Percentiles rank a stretch among this genome's conserved stretches.
These are phyloP conservation scores for Articulospora tetracladia DNA, from an alignment of 495 filamentous ascomycete genomes.

Conservation along the genomic window DNA sequence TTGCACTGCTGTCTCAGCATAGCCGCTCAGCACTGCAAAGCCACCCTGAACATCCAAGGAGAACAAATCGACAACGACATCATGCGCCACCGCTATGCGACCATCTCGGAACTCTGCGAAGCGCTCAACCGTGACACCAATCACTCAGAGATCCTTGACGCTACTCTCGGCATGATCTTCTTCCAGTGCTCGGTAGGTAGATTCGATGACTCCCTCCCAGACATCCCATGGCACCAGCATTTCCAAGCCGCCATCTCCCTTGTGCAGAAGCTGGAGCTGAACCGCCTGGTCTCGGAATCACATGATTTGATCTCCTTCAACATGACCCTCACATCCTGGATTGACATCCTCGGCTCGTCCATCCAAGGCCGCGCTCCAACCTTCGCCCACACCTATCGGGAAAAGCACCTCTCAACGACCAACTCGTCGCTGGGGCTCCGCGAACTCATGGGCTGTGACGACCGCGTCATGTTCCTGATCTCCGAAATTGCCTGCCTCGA, in stretches of 20 bases:
- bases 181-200: slow-evolving; percentile 93
- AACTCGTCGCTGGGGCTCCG: slow-evolving; percentile 69
- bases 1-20: slow-evolving; percentile 96
- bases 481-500: slow-evolving; percentile 96
- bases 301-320: slow-evolving; percentile 77
- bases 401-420: slow-evolving; percentile 74
- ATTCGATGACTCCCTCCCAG: slow-evolving; percentile 79
- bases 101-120: slow-evolving; percentile 81
- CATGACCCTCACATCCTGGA: slow-evolving; percentile 94
- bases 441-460: slow-evolving; percentile 97
- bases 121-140: slow-evolving; percentile 75
- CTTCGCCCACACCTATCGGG: slow-evolving; percentile 88
- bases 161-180: slow-evolving; percentile 93
- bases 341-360: slow-evolving; percentile 92
- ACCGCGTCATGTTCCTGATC: slow-evolving; percentile 96
- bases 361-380: slow-evolving; percentile 82
- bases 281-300: slow-evolving; percentile 54
- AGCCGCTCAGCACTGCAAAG: slow-evolving; percentile 90
- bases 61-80: slow-evolving; percentile 90
- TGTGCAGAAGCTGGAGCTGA: slow-evolving; percentile 80
- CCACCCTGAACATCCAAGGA: slow-evolving; percentile 52
- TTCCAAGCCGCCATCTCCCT: slow-evolving; percentile 86
- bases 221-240: slow-evolving; percentile 96
- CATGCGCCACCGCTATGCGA: slow-evolving; percentile 86
- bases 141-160: slow-evolving; percentile 86